These are phyloP conservation scores for Carex myosuroides DNA, from an alignment of 176 grass and related monocot species.

Conservation along the genomic window DNA sequence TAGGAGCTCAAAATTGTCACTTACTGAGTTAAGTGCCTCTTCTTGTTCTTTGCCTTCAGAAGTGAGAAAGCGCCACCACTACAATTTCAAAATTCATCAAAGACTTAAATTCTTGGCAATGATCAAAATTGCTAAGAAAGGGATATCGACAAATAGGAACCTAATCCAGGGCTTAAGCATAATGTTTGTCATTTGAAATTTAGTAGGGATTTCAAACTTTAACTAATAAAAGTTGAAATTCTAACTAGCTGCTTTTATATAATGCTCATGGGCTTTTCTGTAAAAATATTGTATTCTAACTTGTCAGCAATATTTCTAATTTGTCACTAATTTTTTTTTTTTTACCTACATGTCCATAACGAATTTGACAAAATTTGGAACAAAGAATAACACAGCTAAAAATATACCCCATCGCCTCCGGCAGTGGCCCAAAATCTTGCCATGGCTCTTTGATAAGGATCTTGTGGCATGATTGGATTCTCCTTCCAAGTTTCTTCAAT, in stretches of 20 bases:
- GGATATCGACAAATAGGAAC: not conserved
- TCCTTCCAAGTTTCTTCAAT: conserved; percentile 25
- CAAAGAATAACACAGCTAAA: not conserved
- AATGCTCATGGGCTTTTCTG: not conserved
- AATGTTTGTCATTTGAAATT: not conserved
- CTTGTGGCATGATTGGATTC: conserved; percentile 4
- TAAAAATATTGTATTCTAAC: not conserved
- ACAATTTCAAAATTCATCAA: not conserved
- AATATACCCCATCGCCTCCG: conserved; percentile 9
- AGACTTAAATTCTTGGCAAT: not conserved
- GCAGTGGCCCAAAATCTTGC: conserved; percentile 12
- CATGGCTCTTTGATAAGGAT: conserved; percentile 13
- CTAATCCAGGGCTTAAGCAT: not conserved
- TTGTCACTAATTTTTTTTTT: not conserved
- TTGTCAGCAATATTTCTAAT: not conserved
- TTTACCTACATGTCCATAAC: not conserved
- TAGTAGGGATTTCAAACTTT: not conserved
- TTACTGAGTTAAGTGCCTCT: conserved; percentile 11
- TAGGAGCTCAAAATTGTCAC: conserved; percentile 9
- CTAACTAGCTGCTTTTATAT: not conserved
- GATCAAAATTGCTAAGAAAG: not conserved
- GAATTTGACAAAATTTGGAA: not conserved
- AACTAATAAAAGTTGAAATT: not conserved
- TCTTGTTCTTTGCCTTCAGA: conserved; percentile 24
- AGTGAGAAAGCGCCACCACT: conserved; percentile 15